A percentile compares a stretch with the other conserved stretches of the same genome.
Conservation (phyloP, 2,329 filamentous ascomycete species). For the Sporothrix pseudoabietina region DNA sequence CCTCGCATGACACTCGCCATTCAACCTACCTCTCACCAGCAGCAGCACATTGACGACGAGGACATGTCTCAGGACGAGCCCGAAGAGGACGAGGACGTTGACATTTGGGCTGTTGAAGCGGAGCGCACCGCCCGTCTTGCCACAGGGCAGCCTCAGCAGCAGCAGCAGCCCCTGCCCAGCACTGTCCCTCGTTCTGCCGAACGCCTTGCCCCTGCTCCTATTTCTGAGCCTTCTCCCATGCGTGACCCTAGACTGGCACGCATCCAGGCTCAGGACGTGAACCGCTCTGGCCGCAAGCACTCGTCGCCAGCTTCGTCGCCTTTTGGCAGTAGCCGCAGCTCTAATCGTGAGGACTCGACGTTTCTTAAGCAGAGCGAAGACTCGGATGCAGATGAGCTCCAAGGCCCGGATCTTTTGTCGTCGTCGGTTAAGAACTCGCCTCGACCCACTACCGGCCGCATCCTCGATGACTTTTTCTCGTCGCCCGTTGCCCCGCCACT, state of each 20-base stretch:
- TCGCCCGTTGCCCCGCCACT: constrained; percentile 52
- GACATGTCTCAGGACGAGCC: background rate
- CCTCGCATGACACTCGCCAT: constrained; percentile 8
- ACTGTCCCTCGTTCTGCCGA: background rate
- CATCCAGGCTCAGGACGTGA: background rate
- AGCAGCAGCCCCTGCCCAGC: background rate
- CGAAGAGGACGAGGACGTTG: constrained; percentile 48
- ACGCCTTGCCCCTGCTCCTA: background rate
- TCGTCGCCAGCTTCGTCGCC: background rate
- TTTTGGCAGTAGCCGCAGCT: background rate
- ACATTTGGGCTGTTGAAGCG: constrained; percentile 63
- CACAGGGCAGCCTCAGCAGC: constrained; percentile 28
- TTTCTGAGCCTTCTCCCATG: background rate
- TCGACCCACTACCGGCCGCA: background rate
- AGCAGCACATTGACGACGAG: background rate
- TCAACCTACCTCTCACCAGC: background rate
- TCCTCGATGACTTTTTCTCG: constrained; percentile 53
- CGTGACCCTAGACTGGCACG: constrained; percentile 10
- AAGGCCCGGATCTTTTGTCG: background rate
- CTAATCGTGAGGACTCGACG: constrained; percentile 49
- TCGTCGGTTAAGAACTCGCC: background rate
- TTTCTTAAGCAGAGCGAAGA: constrained; percentile 42
- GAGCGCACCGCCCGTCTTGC: constrained; percentile 49
- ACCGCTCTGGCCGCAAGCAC: constrained; percentile 6
- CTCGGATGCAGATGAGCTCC: background rate